Evolutionary conservation across 768 basidiomycete genomes (phyloP), one percentile per base, ranked within the genome.

Genomic region (Harrya chromipes): DNA sequence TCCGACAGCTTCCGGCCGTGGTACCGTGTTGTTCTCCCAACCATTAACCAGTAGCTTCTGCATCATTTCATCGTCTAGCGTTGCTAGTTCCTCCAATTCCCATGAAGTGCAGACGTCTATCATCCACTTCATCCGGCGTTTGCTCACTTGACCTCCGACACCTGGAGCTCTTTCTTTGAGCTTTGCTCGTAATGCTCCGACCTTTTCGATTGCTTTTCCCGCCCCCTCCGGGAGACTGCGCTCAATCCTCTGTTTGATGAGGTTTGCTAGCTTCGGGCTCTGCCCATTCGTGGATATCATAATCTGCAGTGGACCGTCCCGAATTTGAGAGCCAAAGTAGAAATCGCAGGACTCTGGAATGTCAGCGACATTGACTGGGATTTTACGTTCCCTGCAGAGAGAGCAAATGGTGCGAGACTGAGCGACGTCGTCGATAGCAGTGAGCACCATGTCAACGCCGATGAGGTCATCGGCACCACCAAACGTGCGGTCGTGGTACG

Each of bases 321-420:
- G 85, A 52, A 97, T 83, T 66, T 92, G 90, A 4, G 91, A 88
- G 43, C 97, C 97, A 71, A 98, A 99, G 75, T 94, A 98, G 64
- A 99, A 99, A 70, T 99, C 95, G 75, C 97, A 99, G 37, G 85
- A 81, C 38, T 89, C 83, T 3, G 97, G 97, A 52, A 97, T 87
- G 72, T 99, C 95, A 34, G 97, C 97, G 53, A 93, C 92, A 69
- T 99, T 99, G 47, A 95, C 86, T 7, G 94, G 92, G 43, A 97
- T 86, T 40, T 75, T 79, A 46, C 68, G 74, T 21, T 77, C 73
- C 47, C 92, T 73, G 59, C 87, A 88, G 58, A 85, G 72, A 9
- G 75, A 61, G 60, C 80, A 87, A 38, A 98, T 94, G n/a, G 75
- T 63, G 46, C 80, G 79, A 21, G 89, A 91, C 49, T 81, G 73